Evolutionary conservation across 192 early-diverging fungal genomes (phyloP), one percentile per base, ranked within the genome.

Genomic region (Coemansia pectinata): DNA sequence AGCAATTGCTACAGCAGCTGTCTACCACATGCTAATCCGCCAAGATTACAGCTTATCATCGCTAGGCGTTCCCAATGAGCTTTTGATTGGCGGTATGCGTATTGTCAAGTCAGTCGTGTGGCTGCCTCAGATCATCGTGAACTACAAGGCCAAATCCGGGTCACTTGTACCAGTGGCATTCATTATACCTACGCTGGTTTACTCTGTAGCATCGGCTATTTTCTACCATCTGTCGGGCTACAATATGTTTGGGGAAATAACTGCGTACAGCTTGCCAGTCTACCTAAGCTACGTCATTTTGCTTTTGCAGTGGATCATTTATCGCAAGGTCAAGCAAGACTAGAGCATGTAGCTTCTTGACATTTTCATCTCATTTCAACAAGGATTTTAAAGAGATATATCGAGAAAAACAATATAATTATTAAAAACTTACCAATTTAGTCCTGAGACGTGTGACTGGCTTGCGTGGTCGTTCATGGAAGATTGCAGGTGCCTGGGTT

Each of bases 41-140:
- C 15, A 6, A 29, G 19, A 27, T 42, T 29, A 29, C 53, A 27
- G 1, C 40, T 45, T 39, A 12, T 33, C 38, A 38, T 40, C 29
- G 66, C 48, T 29, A 33, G 34, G 39, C 1, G 58, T 53, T 19
- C 1, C 21, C 11, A 9, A 21, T 1, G 31, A 42, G 66, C 40
- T 58, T 23, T 17, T 19, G 0, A 27, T 15, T 5, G 7, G n/a
- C 25, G 4, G 29, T 2, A 3, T 3, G 21, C 15, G 10, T 15
- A 29, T 67, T 27, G n/a, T 38, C 39, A 29, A 39, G 10, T 14
- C 45, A 15, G 33, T 66, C 3, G 11, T 34, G 19, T 53, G 34
- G 47, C 19, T 66, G 52, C 65, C 65, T 27, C 65, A 66, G 65
- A 10, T 66, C 19, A 34, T 57, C 7, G 65, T 66, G n/a, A 66